A percentile compares a stretch with the other conserved stretches of the same genome.
phyloP scores from a whole-genome alignment of 2,329 filamentous ascomycete species.

The Neofusicoccum parvum region DNA sequence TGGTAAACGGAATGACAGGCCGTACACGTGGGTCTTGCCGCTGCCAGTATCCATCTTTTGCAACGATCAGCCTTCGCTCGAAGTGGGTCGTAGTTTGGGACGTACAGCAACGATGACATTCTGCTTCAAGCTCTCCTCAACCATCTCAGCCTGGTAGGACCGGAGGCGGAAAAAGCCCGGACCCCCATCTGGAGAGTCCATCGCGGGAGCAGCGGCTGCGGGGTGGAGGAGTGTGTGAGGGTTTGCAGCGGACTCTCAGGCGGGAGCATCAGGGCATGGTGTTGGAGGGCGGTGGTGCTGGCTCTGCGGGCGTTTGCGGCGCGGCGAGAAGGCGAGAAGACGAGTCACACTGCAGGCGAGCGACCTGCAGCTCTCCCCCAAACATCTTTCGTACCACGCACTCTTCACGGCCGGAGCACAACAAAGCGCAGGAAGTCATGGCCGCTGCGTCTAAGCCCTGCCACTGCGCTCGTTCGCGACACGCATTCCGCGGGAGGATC shows the following conservation, averaged over 20 bases:
- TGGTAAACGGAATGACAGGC: not conserved
- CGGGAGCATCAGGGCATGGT: not conserved
- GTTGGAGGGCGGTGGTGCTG: not conserved
- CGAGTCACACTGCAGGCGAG: not conserved
- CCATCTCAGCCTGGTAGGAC: constrained; percentile 54
- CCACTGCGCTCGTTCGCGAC: no score
- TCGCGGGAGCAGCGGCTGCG: not conserved
- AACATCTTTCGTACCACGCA: not conserved
- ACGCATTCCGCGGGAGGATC: not conserved
- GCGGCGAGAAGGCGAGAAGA: not conserved
- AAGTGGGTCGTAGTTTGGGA: not conserved
- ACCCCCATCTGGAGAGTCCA: not conserved
- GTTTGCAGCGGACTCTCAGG: not conserved
- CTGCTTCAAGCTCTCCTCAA: constrained; percentile 44
- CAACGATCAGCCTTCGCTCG: not conserved
- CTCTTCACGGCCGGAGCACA: not conserved
- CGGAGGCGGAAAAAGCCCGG: constrained; percentile 36
- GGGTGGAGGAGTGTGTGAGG: not conserved
- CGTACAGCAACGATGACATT: constrained; percentile 50
- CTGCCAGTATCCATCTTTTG: constrained; percentile 50
- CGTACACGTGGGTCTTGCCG: constrained; percentile 51
- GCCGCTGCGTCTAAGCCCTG: not conserved
- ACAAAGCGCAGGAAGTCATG: not conserved
- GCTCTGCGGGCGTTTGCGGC: not conserved
- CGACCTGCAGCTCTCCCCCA: not conserved